Percentiles rank a stretch among this genome's conserved stretches.
These are phyloP conservation scores for Colletotrichum liriopes DNA, from an alignment of 2,329 filamentous ascomycete species.

Conservation along the genomic window DNA sequence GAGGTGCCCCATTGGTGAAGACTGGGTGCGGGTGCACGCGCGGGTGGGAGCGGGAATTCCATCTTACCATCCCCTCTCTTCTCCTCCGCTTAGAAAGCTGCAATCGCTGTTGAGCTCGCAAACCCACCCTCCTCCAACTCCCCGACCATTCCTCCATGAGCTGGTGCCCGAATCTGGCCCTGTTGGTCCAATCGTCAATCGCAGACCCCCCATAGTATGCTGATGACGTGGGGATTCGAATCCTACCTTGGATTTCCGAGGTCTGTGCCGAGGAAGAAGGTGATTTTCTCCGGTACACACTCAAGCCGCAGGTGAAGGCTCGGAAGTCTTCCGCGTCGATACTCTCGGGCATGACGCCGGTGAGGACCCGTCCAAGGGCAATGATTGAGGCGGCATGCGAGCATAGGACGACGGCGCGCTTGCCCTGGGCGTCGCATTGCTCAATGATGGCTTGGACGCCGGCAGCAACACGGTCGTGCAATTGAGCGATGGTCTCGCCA, in stretches of 20 bases:
- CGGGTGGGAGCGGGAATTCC: conserved; percentile 31
- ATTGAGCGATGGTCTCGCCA: conserved; percentile 84
- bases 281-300: conserved; percentile 67
- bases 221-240: conserved; percentile 39
- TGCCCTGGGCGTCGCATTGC: conserved; percentile 79
- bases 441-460: conserved; percentile 80
- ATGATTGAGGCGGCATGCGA: conserved; percentile 94
- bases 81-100: conserved; percentile 82
- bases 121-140: conserved; percentile 84
- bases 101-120: conserved; percentile 89
- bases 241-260: conserved; percentile 27
- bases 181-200: conserved; percentile 40
- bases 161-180: conserved; percentile 46
- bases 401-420: conserved; percentile 83
- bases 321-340: conserved; percentile 84
- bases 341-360: conserved; percentile 81
- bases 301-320: conserved; percentile 87
- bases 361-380: conserved; percentile 85
- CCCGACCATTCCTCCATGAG: conserved; percentile 71
- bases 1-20: conserved; percentile 29
- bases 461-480: conserved; percentile 85
- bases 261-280: conserved; percentile 27
- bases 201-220: conserved; percentile 6
- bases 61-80: conserved; percentile 89
- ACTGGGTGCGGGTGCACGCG: background rate